Evolutionary conservation across 176 grass and related monocot genomes (phyloP), one percentile per base, ranked within the genome.

Genomic region (Juncus effusus): DNA sequence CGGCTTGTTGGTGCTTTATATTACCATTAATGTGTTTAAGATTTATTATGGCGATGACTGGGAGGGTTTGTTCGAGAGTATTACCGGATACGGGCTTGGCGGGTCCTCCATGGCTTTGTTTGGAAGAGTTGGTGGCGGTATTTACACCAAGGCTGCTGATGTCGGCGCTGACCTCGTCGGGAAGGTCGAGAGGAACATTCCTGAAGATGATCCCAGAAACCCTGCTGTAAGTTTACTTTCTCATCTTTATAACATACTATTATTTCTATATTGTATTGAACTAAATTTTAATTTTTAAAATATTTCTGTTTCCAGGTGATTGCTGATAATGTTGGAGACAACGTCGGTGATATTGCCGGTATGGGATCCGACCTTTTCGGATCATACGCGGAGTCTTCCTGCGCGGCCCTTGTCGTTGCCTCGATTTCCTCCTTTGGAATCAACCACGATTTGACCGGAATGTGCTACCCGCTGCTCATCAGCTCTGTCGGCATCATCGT

Each of bases 291-390:
- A 45, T 0, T 78, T 28, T 76, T 87, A 54, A 78, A 35, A 7
- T 54, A 8, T 35, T 39, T 72, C 6, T 28, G 44, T 71, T 78
- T 70, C 52, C 73, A 95, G 90, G 90, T 95, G 68, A 95, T 95
- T 54, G 90, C 85, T 70, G 85, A 95, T 28, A 95, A 95, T 35
- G 90, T 95, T 3, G 90, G 90, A 72, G 90, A 95, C 82, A 95
- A 95, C 76, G 90, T 95, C 60, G 90, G 90, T 39, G 90, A 95
- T 72, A 95, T 89, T 55, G 90, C 90, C 53, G 90, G 90, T 63
- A 95, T 95, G 90, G 90, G 90, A 75, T 95, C 90, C 59, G 90
- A 95, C 62, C 85, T 95, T 60, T 95, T 95, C 47, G 90, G 90
- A 44, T 95, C 90, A 63, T 95, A 95, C 6, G 90, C 90, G 8